These are phyloP conservation scores for Pseudocercospora musae DNA, from an alignment of 2,329 filamentous ascomycete species.

Conservation along the genomic window DNA sequence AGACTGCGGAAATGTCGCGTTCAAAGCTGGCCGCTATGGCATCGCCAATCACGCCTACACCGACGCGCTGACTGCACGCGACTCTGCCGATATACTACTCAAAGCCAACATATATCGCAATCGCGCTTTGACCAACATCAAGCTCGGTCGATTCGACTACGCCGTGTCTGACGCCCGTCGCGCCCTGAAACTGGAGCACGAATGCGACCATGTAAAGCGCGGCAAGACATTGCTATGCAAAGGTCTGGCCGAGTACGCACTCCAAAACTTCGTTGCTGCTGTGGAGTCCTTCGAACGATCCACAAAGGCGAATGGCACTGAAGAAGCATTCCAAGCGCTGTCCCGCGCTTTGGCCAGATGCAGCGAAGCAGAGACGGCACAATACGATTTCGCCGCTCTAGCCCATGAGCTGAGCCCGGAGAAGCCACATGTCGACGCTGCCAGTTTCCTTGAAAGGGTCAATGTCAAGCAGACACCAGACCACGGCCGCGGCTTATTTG, in stretches of 20 bases:
- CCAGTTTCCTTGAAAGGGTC: not conserved
- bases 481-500: slow-evolving; percentile 13
- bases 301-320: slow-evolving; percentile 11
- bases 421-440: not conserved
- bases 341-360: not conserved
- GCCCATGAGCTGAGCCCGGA: not conserved
- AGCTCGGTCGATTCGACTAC: slow-evolving; percentile 21
- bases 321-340: not conserved
- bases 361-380: slow-evolving; percentile 19
- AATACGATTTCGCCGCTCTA: slow-evolving; percentile 25
- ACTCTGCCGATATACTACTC: not conserved
- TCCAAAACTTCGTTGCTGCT: slow-evolving; percentile 17
- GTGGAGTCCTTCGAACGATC: slow-evolving; percentile 11
- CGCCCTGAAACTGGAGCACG: not conserved
- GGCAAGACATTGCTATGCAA: slow-evolving; percentile 26
- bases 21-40: not conserved
- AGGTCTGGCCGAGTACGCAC: slow-evolving; percentile 27
- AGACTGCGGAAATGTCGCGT: not conserved
- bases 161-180: slow-evolving; percentile 20
- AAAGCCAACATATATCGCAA: slow-evolving; percentile 25
- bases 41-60: not conserved
- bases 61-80: not conserved
- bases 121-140: slow-evolving; percentile 20
- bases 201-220: not conserved
- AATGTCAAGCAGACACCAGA: not conserved